Evolutionary conservation across 2,329 filamentous ascomycete species (phyloP).

Genomic region (Fusarium fujikuroi): DNA sequence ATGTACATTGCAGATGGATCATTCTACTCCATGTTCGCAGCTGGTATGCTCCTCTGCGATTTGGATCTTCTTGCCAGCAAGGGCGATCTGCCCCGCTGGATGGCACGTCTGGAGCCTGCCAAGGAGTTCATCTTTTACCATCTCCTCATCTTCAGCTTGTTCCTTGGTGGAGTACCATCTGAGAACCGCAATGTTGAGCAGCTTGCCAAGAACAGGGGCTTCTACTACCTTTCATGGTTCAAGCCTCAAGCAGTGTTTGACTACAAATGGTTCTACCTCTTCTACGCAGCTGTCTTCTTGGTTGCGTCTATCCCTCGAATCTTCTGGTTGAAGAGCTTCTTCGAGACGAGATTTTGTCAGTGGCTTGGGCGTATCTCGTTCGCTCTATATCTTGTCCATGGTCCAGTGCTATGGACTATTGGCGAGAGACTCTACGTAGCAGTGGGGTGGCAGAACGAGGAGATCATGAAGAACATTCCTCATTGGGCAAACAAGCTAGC

Average conservation of each 20-base stretch:
- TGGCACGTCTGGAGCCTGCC: constrained; percentile 58
- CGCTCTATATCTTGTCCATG: constrained; percentile 72
- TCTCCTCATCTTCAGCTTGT: constrained; percentile 63
- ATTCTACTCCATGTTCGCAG: constrained; percentile 68
- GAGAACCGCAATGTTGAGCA: constrained; percentile 58
- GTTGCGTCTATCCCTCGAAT: constrained; percentile 68
- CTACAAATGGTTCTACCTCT: constrained; percentile 75
- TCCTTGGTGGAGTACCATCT: constrained; percentile 70
- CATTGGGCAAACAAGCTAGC: constrained; percentile 67
- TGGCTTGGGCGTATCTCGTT: constrained; percentile 72
- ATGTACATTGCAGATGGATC: constrained; percentile 74
- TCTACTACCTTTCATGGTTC: constrained; percentile 68
- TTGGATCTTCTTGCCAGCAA: constrained; percentile 65
- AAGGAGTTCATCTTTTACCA: constrained; percentile 64
- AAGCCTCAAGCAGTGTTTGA: constrained; percentile 74
- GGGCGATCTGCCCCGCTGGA: constrained; percentile 61
- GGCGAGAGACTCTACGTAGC: constrained; percentile 73
- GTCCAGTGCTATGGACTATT: constrained; percentile 67
- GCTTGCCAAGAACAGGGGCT: constrained; percentile 66
- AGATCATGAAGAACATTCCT: constrained; percentile 62
- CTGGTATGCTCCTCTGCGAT: constrained; percentile 71
- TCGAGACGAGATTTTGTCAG: constrained; percentile 68
- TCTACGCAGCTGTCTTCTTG: constrained; percentile 67
- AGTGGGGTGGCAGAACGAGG: constrained; percentile 63
- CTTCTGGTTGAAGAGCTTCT: constrained; percentile 66